Evolutionary conservation across 495 filamentous ascomycete genomes (phyloP), one percentile per base, ranked within the genome.

Genomic region (Acidiella bohemica): DNA sequence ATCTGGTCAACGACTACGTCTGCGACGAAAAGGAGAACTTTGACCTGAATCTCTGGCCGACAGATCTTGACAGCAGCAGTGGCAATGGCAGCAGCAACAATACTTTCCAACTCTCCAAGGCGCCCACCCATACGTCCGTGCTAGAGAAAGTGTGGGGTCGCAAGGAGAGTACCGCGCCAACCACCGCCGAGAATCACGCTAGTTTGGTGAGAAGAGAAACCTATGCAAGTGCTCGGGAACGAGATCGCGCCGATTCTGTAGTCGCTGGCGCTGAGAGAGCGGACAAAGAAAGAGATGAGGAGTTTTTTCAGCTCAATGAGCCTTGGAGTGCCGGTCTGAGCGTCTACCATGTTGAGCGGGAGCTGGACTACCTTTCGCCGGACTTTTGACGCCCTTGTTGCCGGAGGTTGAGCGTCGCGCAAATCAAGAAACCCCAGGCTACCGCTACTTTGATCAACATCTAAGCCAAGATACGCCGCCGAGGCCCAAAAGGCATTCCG

Each of bases 31-130:
- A 46, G 23, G 47, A 46, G 27, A 32, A 46, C 19, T 46, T 51
- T 38, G 47, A 46, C 27, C 37, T 51, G n/a, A 46, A 46, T 26
- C 39, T 51, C 21, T 41, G n/a, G 11, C 42, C 47, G 7, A 36
- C 31, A 3, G 31, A 10, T 22, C 30, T 36, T 13, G 32, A 36
- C 13, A 36, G 19, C 23, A 24, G 13, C 8, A 40, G 19, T 12
- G 20, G 21, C 12, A 23, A 47, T 20, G 17, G 9, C 1, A 46
- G 30, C 22, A 32, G 34, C 14, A 14, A 22, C 17, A 30, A 17
- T 38, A 32, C 16, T 12, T 11, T 34, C 5, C 16, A 14, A 4
- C 37, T 47, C 7, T 34, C 44, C 5, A 28, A 31, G 5, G 32
- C 38, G 2, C 23, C 37, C 3, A 47, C 44, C n/a, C 21, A 35